A percentile compares a stretch with the other conserved stretches of the same genome.
Conservation (phyloP, 2,329 filamentous ascomycete genomes). For the Colletotrichum tamarilloi region DNA sequence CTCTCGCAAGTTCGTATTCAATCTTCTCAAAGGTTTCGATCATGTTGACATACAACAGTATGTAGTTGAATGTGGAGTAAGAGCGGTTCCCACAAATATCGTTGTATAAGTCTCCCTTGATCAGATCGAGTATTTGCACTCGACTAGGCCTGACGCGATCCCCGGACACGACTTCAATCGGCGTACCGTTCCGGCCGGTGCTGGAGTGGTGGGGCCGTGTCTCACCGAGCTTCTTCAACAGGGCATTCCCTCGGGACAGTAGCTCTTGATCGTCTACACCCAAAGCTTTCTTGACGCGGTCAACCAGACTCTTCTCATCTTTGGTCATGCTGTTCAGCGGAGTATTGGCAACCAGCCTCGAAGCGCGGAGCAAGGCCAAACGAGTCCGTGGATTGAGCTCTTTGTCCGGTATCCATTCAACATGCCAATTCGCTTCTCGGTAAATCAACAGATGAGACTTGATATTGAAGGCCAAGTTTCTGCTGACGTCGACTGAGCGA, state of each 20-base stretch:
- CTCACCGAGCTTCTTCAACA: background rate
- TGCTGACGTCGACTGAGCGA: background rate
- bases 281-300: background rate
- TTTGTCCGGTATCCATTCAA: slow-evolving; percentile 48
- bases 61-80: slow-evolving; percentile 49
- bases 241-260: background rate
- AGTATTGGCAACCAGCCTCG: slow-evolving; percentile 39
- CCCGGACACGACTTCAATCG: slow-evolving; percentile 9
- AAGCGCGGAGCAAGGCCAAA: slow-evolving; percentile 43
- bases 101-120: slow-evolving; percentile 39
- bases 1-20: slow-evolving; percentile 41
- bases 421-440: slow-evolving; percentile 47
- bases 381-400: slow-evolving; percentile 42
- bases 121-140: slow-evolving; percentile 39
- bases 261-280: background rate
- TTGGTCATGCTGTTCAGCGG: slow-evolving; percentile 41
- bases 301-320: slow-evolving; percentile 37
- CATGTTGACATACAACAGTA: slow-evolving; percentile 40
- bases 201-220: background rate
- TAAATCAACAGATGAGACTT: slow-evolving; percentile 47
- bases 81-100: slow-evolving; percentile 44
- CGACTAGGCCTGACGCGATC: slow-evolving; percentile 39
- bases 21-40: slow-evolving; percentile 42
- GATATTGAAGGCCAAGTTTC: slow-evolving; percentile 46
- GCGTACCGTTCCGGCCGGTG: background rate